Evolutionary conservation across 2,329 filamentous ascomycete species (phyloP).

Genomic region (Stagonosporopsis tanaceti): DNA sequence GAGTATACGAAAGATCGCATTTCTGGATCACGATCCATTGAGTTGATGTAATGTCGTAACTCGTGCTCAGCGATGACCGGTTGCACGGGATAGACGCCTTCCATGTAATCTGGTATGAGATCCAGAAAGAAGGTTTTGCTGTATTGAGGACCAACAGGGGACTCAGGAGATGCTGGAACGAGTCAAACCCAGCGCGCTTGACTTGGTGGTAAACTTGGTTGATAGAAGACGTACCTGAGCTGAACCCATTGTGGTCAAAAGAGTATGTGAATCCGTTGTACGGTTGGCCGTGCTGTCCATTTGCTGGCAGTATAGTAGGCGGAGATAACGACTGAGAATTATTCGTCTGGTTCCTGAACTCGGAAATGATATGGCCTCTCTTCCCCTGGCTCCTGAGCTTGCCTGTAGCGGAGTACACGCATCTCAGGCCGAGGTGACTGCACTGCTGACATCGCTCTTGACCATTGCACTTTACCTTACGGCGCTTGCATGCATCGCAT

Average conservation of each 20-base stretch:
- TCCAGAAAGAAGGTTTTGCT: conserved; percentile 50
- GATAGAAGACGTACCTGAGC: conserved; percentile 27
- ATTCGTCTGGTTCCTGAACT: conserved; percentile 49
- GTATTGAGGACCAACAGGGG: conserved; percentile 30
- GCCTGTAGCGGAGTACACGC: conserved; percentile 53
- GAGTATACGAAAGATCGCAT: conserved; percentile 55
- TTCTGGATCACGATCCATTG: conserved; percentile 51
- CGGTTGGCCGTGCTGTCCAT: conserved; percentile 18
- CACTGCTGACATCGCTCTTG: conserved; percentile 53
- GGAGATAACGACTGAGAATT: conserved; percentile 28
- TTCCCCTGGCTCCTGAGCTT: conserved; percentile 50
- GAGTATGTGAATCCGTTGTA: conserved; percentile 25
- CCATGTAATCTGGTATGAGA: conserved; percentile 56
- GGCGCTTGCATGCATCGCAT: conserved; percentile 57
- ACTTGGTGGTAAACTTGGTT: not conserved
- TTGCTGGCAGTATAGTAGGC: conserved; percentile 37
- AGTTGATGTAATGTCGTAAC: conserved; percentile 44
- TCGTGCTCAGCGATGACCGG: conserved; percentile 56
- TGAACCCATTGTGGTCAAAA: conserved; percentile 26
- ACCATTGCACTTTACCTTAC: conserved; percentile 59
- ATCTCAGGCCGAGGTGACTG: conserved; percentile 53
- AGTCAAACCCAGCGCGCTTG: not conserved
- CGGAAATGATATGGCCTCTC: conserved; percentile 53
- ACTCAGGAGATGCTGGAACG: conserved; percentile 26
- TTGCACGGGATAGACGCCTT: conserved; percentile 57